phyloP scores from a whole-genome alignment of 2,329 filamentous ascomycete genomes.

The Microcyclospora tardicrescens region DNA sequence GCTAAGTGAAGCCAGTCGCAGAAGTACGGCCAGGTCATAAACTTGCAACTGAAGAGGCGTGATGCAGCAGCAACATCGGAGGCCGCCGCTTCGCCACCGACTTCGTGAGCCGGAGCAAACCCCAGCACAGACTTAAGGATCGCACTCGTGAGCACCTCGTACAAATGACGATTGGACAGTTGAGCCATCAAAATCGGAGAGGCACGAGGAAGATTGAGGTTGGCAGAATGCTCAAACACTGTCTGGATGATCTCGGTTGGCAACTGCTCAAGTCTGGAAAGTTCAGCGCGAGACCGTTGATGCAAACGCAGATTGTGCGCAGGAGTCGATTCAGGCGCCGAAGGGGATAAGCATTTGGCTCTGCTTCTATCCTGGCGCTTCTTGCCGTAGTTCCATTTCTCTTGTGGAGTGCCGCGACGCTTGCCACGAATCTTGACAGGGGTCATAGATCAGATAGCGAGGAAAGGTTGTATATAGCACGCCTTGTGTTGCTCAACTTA shows the following conservation, averaged over 20 bases:
- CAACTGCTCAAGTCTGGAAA: conserved; percentile 20
- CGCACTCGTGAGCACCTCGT: conserved; percentile 14
- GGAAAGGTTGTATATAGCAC: too few relatives aligned
- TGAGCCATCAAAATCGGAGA: conserved; percentile 16
- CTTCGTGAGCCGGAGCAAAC: too few relatives aligned
- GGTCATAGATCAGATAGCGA: conserved; percentile 7
- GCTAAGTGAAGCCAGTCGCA: conserved; percentile 11
- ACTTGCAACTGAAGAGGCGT: conserved; percentile 20
- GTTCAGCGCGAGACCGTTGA: conserved; percentile 3
- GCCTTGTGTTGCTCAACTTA: too few relatives aligned
- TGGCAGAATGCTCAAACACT: conserved; percentile 21
- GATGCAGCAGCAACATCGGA: conserved; percentile 10
- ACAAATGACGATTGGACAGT: conserved; percentile 19
- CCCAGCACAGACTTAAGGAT: conserved; percentile 11
- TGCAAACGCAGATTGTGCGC: conserved; percentile 2
- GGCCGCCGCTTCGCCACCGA: too few relatives aligned
- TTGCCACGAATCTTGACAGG: conserved; percentile 23
- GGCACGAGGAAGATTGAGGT: conserved; percentile 19
- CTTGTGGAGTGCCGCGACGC: conserved; percentile 11
- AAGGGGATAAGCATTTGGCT: conserved; percentile 1
- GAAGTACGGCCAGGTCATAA: conserved; percentile 24
- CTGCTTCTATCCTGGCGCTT: conserved; percentile 10
- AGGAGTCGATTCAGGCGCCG: not conserved
- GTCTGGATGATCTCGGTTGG: conserved; percentile 24
- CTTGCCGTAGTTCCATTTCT: conserved; percentile 17